These are phyloP conservation scores for Colletotrichum sp. DNA, from an alignment of 2,329 filamentous ascomycete species.

Conservation along the genomic window DNA sequence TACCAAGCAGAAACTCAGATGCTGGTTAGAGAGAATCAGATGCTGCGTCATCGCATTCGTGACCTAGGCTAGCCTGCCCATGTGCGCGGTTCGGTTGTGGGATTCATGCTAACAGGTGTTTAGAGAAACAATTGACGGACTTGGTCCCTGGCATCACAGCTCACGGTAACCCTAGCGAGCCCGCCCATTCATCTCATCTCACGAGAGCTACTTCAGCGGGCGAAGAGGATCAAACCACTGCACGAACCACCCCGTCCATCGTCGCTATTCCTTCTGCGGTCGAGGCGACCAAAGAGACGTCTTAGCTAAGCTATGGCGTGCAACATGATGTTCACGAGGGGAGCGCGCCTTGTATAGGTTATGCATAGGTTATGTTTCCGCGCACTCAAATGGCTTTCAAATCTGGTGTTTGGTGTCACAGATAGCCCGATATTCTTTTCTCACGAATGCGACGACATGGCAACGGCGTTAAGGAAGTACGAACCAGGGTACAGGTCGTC, in stretches of 20 bases:
- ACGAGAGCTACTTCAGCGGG: conserved; percentile 50
- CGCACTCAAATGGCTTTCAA: neutral
- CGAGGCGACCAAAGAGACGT: neutral
- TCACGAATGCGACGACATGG: neutral
- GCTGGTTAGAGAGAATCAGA: conserved; percentile 80
- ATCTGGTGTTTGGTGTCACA: neutral
- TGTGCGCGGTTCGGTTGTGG: neutral
- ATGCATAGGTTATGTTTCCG: neutral
- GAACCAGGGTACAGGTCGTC: neutral
- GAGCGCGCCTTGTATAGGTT: neutral
- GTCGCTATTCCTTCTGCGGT: neutral
- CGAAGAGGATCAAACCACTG: conserved; percentile 35
- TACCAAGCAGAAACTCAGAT: conserved; percentile 85
- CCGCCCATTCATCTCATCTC: conserved; percentile 53
- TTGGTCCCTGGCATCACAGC: conserved; percentile 30
- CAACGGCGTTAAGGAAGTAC: neutral
- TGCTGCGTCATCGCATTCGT: conserved; percentile 76
- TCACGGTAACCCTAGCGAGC: conserved; percentile 47
- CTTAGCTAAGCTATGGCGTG: neutral
- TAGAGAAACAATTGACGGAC: conserved; percentile 60
- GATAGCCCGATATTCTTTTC: neutral
- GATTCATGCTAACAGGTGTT: conserved; percentile 19
- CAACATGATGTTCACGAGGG: neutral
- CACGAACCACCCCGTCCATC: neutral
- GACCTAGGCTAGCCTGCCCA: conserved; percentile 65